Conservation (phyloP, 2,329 filamentous ascomycete genomes). For the Pseudogymnoascus sp. region DNA sequence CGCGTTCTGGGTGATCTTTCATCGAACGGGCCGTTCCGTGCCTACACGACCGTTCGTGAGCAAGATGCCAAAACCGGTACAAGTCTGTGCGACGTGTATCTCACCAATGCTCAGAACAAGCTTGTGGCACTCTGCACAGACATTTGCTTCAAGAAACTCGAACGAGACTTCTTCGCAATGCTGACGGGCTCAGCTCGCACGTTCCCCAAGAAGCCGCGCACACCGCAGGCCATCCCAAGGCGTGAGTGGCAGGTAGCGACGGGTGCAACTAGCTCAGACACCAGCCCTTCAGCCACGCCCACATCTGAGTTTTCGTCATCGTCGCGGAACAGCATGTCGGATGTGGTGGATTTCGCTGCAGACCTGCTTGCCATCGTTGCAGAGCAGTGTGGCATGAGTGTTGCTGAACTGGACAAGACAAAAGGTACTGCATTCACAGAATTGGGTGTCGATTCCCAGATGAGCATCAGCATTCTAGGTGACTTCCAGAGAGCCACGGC, state of each 20-base stretch:
- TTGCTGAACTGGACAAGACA: not conserved
- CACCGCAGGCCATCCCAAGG: not conserved
- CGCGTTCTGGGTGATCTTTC: slow-evolving; percentile 19
- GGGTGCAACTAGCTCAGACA: not conserved
- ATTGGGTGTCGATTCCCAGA: slow-evolving; percentile 53
- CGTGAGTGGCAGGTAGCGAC: not conserved
- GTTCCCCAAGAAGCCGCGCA: not conserved
- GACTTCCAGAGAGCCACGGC: not conserved
- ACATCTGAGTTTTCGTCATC: not conserved
- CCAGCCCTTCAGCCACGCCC: not conserved
- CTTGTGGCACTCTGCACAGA: not conserved
- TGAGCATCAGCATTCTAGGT: slow-evolving; percentile 24
- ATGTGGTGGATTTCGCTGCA: not conserved
- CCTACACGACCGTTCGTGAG: not conserved
- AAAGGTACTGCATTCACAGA: slow-evolving; percentile 42
- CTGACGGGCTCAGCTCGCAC: not conserved
- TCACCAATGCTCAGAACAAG: not conserved
- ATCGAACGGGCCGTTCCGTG: not conserved
- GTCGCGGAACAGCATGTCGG: not conserved
- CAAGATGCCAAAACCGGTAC: not conserved
- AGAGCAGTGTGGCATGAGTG: not conserved
- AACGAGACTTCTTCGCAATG: slow-evolving; percentile 1
- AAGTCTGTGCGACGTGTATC: not conserved
- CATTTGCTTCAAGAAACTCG: not conserved
- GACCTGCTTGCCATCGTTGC: not conserved